Base-by-base conservation (phyloP, 2,329 filamentous ascomycete species). In the Ascochyta pisi region DNA sequence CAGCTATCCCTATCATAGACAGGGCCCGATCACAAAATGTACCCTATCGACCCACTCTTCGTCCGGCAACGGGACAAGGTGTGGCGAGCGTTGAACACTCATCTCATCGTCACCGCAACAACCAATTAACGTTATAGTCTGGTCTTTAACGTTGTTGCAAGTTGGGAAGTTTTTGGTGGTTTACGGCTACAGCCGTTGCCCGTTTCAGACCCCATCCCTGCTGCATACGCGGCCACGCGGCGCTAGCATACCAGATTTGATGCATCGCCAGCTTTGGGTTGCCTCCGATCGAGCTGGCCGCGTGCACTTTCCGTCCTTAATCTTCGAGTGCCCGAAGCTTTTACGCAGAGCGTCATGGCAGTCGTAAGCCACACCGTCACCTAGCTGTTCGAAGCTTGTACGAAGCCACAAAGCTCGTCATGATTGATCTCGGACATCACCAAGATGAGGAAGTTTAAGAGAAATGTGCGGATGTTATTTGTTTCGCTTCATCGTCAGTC, bases 171-270 rank as follows among this genome's bases (percentile, higher is more conserved):
- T 47, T 23, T 52, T 41, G 27, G 22, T 35, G 31, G 23, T 16
- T 22, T 37, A 40, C 31, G 37, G 43, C 23, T 42, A 37, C 38
- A 37, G 12, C 37, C 43, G 43, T 47, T 33, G 29, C 34, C 33
- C 23, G 33, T 51, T 44, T 44, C 40, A 35, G 13, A 22, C 38
- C 29, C 24, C 3, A 49, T 15, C 51, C 51, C 27, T 49, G 51
- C 40, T 49, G 51, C 51, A 49, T 45, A 49, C 51, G 51, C 45
- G 51, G 51, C 51, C 45, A 45, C 48, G 23, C 45, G 26, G 15
- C 51, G 40, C 51, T 54, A 54, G 22, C 27, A 34, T 34, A 45
- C 26, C 39, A 27, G 27, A 46, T 40, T 29, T n/a, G 42, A 22
- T 53, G 23, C 29, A 49, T 44, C 26, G 29, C 38, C 40, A 44